Evolutionary conservation across 129 eudicot genomes (phyloP), one percentile per base, ranked within the genome.

Genomic region (Lactuca saligna): DNA sequence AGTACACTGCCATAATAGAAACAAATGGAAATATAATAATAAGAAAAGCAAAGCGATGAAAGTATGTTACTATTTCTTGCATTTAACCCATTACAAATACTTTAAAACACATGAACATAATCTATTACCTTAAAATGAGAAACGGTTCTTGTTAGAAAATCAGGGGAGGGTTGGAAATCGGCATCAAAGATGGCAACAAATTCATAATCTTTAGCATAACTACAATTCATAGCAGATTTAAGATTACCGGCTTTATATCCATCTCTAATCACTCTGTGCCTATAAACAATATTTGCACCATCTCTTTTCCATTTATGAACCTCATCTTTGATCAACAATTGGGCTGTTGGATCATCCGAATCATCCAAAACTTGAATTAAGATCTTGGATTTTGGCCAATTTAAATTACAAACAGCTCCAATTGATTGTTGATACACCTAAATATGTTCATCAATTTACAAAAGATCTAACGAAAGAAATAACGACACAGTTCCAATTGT

Each of bases 241-340:
- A 84, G 82, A 63, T 84, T 87, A 35, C 87, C 89, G 13, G 87
- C 94, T 55, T 87, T 84, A 62, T 87, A 87, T 32, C 95, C 95
- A 39, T 83, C 82, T 57, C 90, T 77, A 65, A 79, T 71, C 25
- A 79, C 57, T n/a, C 95, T 79, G 49, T 87, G 94, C 48, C 89
- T 49, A 42, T 87, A 87, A 17, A 87, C 58, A 17, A 87, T 87
- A 76, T 87, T 84, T 4, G 71, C 71, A 33, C 85, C 95, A 59
- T 78, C 77, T 59, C 81, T 76, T 33, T 51, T 78, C 89, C 94
- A 79, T 35, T 50, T 73, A 2, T 73, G 68, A 14, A 87, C 94
- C 73, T 87, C 94, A 17, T 54, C 72, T 72, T 74, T 87, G 12
- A 87, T 87, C 72, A 84, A 48, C 71, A 70, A 60, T 34, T 81